These are phyloP conservation scores for Xanthoconium purpureum DNA, from an alignment of 768 basidiomycete genomes.

Conservation along the genomic window DNA sequence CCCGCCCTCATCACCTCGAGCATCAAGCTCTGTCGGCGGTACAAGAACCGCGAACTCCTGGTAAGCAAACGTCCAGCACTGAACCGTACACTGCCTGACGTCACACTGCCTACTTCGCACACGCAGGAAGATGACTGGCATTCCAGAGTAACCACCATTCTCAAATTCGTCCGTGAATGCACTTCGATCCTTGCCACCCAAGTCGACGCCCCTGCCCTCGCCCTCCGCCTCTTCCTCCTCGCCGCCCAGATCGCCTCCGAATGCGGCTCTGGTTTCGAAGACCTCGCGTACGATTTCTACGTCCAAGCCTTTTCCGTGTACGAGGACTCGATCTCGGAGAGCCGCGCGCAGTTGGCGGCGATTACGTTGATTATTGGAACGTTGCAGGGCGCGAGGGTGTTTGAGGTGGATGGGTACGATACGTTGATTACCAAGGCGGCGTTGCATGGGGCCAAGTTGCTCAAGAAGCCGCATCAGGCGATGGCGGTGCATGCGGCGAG, in stretches of 20 bases:
- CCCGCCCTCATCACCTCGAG: conserved; percentile 92
- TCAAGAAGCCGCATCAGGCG: conserved; percentile 98
- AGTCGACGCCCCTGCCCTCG: conserved; percentile 89
- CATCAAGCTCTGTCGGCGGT: conserved; percentile 89
- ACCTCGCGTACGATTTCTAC: conserved; percentile 95
- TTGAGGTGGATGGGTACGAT: conserved; percentile 93
- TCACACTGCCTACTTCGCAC: neutral
- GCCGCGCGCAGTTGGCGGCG: conserved; percentile 93
- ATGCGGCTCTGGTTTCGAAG: conserved; percentile 90
- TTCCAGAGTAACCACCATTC: conserved; percentile 77
- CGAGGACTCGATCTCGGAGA: conserved; percentile 96
- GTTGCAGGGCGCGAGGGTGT: conserved; percentile 85
- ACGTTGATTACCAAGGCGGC: conserved; percentile 99
- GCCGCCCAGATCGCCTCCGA: conserved; percentile 95
- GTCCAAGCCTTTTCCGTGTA: conserved; percentile 98
- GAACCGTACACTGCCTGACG: neutral
- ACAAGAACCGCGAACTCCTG: conserved; percentile 76
- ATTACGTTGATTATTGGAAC: conserved; percentile 94
- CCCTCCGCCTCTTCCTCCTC: conserved; percentile 91
- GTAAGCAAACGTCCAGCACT: conserved; percentile 34
- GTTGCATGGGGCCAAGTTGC: conserved; percentile 87
- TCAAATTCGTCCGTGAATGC: conserved; percentile 93
- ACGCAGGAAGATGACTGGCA: conserved; percentile 83
- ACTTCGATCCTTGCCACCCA: conserved; percentile 90
- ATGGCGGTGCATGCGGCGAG: conserved; percentile 92